Evolutionary conservation across 176 grass and related monocot genomes (phyloP), one percentile per base, ranked within the genome.

Genomic region (Oryza brachyantha): DNA sequence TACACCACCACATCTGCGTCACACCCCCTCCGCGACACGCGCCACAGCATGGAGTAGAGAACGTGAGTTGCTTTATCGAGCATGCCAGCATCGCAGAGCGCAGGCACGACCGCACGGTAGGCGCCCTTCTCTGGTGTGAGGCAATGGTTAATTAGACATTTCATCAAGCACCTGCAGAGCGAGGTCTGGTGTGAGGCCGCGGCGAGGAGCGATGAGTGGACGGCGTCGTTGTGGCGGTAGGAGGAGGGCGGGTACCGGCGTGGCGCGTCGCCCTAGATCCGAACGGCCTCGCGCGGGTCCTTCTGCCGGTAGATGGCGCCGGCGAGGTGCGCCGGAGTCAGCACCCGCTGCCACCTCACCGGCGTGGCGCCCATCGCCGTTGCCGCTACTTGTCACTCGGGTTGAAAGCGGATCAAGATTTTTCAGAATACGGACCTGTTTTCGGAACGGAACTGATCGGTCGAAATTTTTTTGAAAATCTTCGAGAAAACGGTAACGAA

Each of bases 41-140:
- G 78, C 80, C 89, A 90, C 60, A 94, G 66, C 91, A 97, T 92
- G 46, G 91, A 97, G 76, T 91, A 90, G 55, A 94, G 67, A 29
- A 97, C 75, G 34, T 94, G 89, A 4, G 84, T 90, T 8, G 94
- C 91, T 70, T 92, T 91, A 25, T 94, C 87, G n/a, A 92, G 86
- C 78, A 89, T 85, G 39, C 87, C 76, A 46, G 84, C 88, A 0
- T 94, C 82, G 37, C 89, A 89, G 46, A 97, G 89, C 1, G 78
- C 84, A 7, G 74, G 87, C 27, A 94, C 82, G 35, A 97, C 88
- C 6, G 54, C 61, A 16, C 84, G 86, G 73, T 89, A 91, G 0
- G 89, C 90, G 6, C 81, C 78, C 13, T 88, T 88, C 0, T 89
- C 90, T 10, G 87, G 87, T 0, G 83, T 39, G 29, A 86, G 86